phyloP scores from a whole-genome alignment of 352 stramenopile genomes.

The Globisporangium yorkense region DNA sequence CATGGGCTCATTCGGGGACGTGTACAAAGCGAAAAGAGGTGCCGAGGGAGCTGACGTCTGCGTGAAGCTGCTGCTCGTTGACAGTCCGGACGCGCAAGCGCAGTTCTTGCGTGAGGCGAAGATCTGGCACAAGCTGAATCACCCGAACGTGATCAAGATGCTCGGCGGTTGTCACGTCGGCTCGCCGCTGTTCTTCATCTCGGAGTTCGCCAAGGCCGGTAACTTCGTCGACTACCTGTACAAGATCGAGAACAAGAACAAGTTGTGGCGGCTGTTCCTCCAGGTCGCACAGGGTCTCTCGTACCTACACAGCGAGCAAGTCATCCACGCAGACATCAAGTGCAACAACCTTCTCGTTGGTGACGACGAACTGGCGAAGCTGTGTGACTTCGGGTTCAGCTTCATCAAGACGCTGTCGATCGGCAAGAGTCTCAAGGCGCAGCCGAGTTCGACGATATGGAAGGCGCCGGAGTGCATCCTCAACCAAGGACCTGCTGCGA shows the following conservation, averaged over 20 bases:
- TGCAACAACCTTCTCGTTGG: constrained; percentile 25
- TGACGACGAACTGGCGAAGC: constrained; percentile 18
- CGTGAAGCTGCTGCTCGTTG: constrained; percentile 20
- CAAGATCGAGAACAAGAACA: constrained; percentile 9
- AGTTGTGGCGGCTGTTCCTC: constrained; percentile 23
- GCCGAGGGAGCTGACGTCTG: constrained; percentile 14
- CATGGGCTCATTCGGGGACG: constrained; percentile 7
- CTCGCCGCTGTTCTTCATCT: constrained; percentile 16
- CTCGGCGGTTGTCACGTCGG: constrained; percentile 20
- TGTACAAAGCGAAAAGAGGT: constrained; percentile 15
- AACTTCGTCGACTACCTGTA: constrained; percentile 36
- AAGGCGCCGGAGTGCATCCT: constrained; percentile 19
- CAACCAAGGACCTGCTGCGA: not conserved
- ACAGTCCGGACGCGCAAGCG: not conserved
- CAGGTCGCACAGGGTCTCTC: constrained; percentile 35
- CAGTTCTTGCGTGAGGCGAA: constrained; percentile 17
- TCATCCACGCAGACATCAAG: constrained; percentile 86
- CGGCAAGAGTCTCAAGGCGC: not conserved
- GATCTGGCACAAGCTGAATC: constrained; percentile 19
- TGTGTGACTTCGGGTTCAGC: constrained; percentile 22
- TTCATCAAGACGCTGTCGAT: not conserved
- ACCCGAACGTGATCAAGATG: constrained; percentile 25
- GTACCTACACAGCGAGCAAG: constrained; percentile 48
- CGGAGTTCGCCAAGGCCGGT: constrained; percentile 27
- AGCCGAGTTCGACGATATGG: constrained; percentile 12